These are phyloP conservation scores for Monosporascus sp. DNA, from an alignment of 2,329 filamentous ascomycete species.

Conservation along the genomic window DNA sequence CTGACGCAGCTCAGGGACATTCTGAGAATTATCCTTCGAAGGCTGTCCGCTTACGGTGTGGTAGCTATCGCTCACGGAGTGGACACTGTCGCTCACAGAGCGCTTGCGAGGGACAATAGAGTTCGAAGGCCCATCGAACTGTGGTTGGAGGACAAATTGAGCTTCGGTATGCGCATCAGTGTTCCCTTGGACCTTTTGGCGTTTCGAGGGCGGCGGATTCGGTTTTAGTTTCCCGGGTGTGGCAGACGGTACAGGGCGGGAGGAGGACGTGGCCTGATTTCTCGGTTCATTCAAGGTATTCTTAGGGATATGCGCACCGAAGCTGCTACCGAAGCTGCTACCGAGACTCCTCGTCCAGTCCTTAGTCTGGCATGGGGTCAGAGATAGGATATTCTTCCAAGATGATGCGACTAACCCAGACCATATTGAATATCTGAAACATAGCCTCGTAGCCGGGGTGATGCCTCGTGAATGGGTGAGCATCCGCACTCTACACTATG, in stretches of 20 bases:
- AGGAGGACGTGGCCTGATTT: slow-evolving; percentile 3
- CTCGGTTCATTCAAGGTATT: slow-evolving; percentile 16
- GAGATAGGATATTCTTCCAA: not conserved
- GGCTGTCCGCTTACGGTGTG: slow-evolving; percentile 8
- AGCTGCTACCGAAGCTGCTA: slow-evolving; percentile 4
- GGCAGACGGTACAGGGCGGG: not conserved
- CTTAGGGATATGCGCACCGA: slow-evolving; percentile 11
- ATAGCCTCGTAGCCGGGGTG: not conserved
- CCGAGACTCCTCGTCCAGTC: not conserved
- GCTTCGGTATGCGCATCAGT: slow-evolving; percentile 7
- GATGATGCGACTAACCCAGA: not conserved
- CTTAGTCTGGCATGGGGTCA: not conserved
- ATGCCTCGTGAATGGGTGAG: not conserved
- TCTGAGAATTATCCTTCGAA: slow-evolving; percentile 7
- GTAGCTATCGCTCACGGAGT: slow-evolving; percentile 14
- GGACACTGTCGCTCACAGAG: slow-evolving; percentile 9
- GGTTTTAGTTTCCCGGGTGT: not conserved
- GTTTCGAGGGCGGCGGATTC: slow-evolving; percentile 15
- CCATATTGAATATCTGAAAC: not conserved
- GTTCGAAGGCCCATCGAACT: not conserved
- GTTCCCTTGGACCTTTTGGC: slow-evolving; percentile 11
- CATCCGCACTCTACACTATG: not conserved
- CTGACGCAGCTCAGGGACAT: slow-evolving; percentile 8
- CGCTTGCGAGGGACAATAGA: slow-evolving; percentile 10
- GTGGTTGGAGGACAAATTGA: slow-evolving; percentile 4